A percentile compares a stretch with the other conserved stretches of the same genome.
phyloP scores from a whole-genome alignment of 306 rosid species.

The Cucurbita moschata region DNA sequence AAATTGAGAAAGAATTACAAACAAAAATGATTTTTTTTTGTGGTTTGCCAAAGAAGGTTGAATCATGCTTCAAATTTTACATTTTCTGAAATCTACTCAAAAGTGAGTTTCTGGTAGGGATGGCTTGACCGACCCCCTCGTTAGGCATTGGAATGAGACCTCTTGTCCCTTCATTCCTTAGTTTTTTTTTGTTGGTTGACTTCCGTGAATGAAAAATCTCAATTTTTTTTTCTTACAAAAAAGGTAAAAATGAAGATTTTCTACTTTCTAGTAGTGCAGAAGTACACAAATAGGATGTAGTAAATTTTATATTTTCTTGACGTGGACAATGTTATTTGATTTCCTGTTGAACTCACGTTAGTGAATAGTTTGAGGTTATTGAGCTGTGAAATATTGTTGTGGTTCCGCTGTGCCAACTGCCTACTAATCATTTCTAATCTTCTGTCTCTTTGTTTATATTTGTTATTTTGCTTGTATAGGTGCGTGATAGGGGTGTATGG shows the following conservation, averaged over 20 bases:
- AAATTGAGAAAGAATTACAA: not conserved
- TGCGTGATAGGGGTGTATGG: constrained; percentile 71
- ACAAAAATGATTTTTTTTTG: not conserved
- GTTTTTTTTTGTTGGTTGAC: not conserved
- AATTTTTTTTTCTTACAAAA: not conserved
- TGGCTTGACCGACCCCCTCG: not conserved
- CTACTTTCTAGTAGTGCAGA: not conserved
- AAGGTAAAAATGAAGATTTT: not conserved
- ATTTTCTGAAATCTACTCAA: not conserved
- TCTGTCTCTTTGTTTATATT: not conserved
- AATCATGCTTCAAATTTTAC: not conserved
- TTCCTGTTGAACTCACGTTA: not conserved
- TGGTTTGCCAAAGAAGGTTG: not conserved
- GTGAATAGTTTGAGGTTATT: not conserved
- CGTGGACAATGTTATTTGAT: not conserved
- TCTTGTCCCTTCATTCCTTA: not conserved
- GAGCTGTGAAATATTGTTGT: not conserved
- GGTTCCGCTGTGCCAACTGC: not conserved
- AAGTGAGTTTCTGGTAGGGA: not conserved
- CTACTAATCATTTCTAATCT: not conserved
- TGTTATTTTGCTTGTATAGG: constrained; percentile 34
- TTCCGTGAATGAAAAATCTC: not conserved
- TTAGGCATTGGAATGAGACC: not conserved
- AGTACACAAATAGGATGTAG: not conserved
- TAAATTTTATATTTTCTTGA: not conserved